These are phyloP conservation scores for Cryphonectria carpinicola DNA, from an alignment of 2,329 filamentous ascomycete genomes.

Conservation along the genomic window DNA sequence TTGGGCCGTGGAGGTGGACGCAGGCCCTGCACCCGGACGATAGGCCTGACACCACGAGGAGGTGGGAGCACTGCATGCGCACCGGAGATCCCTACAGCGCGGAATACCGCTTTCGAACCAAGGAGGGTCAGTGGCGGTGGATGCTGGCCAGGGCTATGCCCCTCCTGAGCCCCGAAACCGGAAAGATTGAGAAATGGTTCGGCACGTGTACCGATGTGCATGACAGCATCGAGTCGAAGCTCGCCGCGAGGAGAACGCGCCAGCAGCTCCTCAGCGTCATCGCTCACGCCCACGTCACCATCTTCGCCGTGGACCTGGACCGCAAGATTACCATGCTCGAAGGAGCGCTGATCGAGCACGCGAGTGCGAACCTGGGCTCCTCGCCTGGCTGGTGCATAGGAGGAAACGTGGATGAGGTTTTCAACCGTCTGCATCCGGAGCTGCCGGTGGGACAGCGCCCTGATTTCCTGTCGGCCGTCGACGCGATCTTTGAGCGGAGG, in stretches of 20 bases:
- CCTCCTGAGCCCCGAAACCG: slow-evolving; percentile 66
- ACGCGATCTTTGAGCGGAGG: slow-evolving; percentile 66
- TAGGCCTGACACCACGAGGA: slow-evolving; percentile 54
- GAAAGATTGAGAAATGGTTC: slow-evolving; percentile 77
- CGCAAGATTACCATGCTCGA: slow-evolving; percentile 70
- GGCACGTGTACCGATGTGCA: slow-evolving; percentile 80
- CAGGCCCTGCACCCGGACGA: slow-evolving; percentile 73
- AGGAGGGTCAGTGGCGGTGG: slow-evolving; percentile 76
- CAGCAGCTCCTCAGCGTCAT: slow-evolving; percentile 75
- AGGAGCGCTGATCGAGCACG: slow-evolving; percentile 63
- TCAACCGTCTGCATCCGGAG: slow-evolving; percentile 53
- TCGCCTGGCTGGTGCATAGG: slow-evolving; percentile 24
- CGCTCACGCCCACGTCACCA: slow-evolving; percentile 73
- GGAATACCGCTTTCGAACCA: slow-evolving; percentile 71
- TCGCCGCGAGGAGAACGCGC: slow-evolving; percentile 67
- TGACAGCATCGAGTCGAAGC: slow-evolving; percentile 70
- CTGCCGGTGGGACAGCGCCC: slow-evolving; percentile 49
- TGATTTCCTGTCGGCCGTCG: slow-evolving; percentile 61
- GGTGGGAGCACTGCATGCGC: slow-evolving; percentile 65
- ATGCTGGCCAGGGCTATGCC: slow-evolving; percentile 76
- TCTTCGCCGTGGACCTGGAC: slow-evolving; percentile 72
- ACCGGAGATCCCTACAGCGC: slow-evolving; percentile 72
- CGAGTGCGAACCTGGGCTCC: slow-evolving; percentile 40
- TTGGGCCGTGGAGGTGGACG: slow-evolving; percentile 63
- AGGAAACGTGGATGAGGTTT: slow-evolving; percentile 61